A percentile compares a stretch with the other conserved stretches of the same genome.
These are phyloP conservation scores for Casuarina cunninghamiana DNA, from an alignment of 306 rosid species.

Conservation along the genomic window DNA sequence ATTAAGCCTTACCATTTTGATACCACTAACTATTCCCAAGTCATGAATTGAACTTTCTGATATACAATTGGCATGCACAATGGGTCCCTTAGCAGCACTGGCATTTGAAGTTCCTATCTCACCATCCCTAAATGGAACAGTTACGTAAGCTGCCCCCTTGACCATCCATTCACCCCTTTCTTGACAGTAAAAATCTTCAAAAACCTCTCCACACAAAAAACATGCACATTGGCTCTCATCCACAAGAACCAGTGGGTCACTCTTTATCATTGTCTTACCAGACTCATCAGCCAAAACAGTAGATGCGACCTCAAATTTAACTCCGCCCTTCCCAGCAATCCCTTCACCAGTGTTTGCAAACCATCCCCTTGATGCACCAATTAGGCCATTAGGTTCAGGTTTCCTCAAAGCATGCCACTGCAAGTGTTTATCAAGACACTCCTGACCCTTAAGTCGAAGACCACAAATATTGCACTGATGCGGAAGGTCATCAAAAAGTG, in stretches of 20 bases:
- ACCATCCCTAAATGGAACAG: slow-evolving; percentile 34
- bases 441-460: slow-evolving; percentile 48
- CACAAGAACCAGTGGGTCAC: slow-evolving; percentile 56
- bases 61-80: slow-evolving; percentile 73
- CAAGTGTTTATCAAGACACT: slow-evolving; percentile 65
- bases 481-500: slow-evolving; percentile 56
- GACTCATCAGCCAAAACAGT: slow-evolving; percentile 30
- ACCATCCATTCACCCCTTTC: slow-evolving; percentile 80
- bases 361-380: slow-evolving; percentile 64
- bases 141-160: slow-evolving; percentile 64
- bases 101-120: slow-evolving; percentile 32
- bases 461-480: slow-evolving; percentile 67
- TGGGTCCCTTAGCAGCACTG: slow-evolving; percentile 51
- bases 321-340: slow-evolving; percentile 53
- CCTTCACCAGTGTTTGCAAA: slow-evolving; percentile 52
- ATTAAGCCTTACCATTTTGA: slow-evolving; percentile 49
- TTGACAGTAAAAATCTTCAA: slow-evolving; percentile 74
- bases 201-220: slow-evolving; percentile 74
- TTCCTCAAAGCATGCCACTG: slow-evolving; percentile 65
- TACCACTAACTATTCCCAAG: slow-evolving; percentile 41
- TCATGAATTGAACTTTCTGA: slow-evolving; percentile 44
- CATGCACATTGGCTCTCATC: slow-evolving; percentile 81
- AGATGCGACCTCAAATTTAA: slow-evolving; percentile 34
- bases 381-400: slow-evolving; percentile 34
- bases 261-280: slow-evolving; percentile 24